Base-by-base conservation (phyloP, 805 yeast genomes). In the Diddensiella transvaalensis region DNA sequence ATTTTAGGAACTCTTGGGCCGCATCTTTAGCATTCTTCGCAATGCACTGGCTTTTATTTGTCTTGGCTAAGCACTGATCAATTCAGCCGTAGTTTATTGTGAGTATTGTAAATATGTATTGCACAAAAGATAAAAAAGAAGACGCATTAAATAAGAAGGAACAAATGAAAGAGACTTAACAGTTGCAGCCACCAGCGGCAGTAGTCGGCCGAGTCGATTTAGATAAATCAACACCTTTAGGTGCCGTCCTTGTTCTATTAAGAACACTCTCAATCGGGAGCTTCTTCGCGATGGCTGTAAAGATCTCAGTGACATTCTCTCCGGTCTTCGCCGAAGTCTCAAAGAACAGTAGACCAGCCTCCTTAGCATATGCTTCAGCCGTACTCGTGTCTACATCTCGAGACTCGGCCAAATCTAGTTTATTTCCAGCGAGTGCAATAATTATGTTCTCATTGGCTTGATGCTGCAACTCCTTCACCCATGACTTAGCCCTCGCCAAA, bases 391-490 rank as follows among this genome's bases (percentile, higher is more conserved):
- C 60, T 17, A 76, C 72, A 51, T 74, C 69, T 45, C 89, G 65
- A 24, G 72, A 68, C 5, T 63, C 60, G 30, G 73, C 63, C 41
- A 89, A 64, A 66, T 93, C 99, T 3, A 68, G 58, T 67, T 93
- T 93, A 65, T 88, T 93, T 0, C 98, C 99, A 3, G 91, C 85
- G 6, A 93, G 65, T 29, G 91, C 87, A 54, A 93, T 86, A 40
- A 89, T 82, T 45, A 90, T 79, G 46, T 82, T 79, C 47, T 63
- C 80, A 40, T 75, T 74, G 4, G 95, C 95, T 64, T 89, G 96
- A 53, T 84, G 81, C 67, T 86, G 87, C 52, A 91, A 74, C 69
- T 93, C 97, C 48, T 83, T 82, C n/a, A 87, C 80, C 99, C 99
- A 93, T 49, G 79, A 80, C 60, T 84, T 80, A 0, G 96, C 96